These are phyloP conservation scores for Kurtzmaniella quercitrusa DNA, from an alignment of 1,139 yeast species.

Conservation along the genomic window DNA sequence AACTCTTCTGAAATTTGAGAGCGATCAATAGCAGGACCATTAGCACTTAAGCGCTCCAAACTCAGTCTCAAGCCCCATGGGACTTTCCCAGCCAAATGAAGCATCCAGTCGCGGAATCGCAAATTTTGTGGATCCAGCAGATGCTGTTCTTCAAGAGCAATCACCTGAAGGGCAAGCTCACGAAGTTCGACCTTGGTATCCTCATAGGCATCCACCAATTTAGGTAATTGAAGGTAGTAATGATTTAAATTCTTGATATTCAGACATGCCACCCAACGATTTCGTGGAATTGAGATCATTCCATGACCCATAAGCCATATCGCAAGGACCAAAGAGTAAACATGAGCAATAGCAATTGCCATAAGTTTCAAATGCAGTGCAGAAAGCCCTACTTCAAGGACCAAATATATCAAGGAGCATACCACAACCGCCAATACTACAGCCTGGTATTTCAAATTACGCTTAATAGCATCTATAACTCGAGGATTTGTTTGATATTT, in stretches of 20 bases:
- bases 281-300: constrained; percentile 61
- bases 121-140: constrained; percentile 18
- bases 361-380: constrained; percentile 58
- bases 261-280: constrained; percentile 49
- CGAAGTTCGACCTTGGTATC: constrained; percentile 62
- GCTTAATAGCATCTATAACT: constrained; percentile 53
- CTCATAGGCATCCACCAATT: constrained; percentile 55
- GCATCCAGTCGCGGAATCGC: constrained; percentile 39
- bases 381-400: constrained; percentile 58
- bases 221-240: constrained; percentile 54
- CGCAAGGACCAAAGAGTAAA: constrained; percentile 72
- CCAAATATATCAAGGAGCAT: constrained; percentile 56
- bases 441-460: constrained; percentile 59
- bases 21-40: constrained; percentile 21
- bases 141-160: constrained; percentile 37
- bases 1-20: constrained; percentile 34
- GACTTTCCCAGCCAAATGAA: constrained; percentile 26
- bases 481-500: constrained; percentile 45
- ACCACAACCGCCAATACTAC: constrained; percentile 51
- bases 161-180: constrained; percentile 63
- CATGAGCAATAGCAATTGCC: constrained; percentile 73
- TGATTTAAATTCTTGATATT: constrained; percentile 35
- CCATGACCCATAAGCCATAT: constrained; percentile 89
- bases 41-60: constrained; percentile 14
- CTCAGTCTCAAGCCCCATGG: constrained; percentile 33